These are phyloP conservation scores for Przewalskia tangutica DNA, from an alignment of 257 asterid genomes.

Conservation along the genomic window DNA sequence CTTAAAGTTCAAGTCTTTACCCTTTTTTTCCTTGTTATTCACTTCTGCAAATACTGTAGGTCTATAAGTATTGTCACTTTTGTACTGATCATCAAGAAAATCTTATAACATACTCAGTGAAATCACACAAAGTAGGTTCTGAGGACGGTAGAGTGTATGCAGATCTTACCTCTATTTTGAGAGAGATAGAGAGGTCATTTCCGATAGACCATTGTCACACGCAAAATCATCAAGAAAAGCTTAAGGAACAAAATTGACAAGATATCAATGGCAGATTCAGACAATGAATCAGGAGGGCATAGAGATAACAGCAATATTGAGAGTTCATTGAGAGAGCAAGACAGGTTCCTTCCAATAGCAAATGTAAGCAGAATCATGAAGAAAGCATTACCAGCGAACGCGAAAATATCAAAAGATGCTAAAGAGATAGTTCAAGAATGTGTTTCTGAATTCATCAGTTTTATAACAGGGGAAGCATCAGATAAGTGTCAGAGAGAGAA, in stretches of 20 bases:
- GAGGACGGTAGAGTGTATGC: too few species aligned
- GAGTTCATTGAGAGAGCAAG: conserved; percentile 47
- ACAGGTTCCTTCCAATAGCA: conserved; percentile 62
- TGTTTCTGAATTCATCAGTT: conserved; percentile 65
- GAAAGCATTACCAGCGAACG: conserved; percentile 61
- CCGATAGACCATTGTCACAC: too few species aligned
- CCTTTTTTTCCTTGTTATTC: not conserved
- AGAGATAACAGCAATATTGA: conserved; percentile 31
- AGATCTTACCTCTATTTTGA: too few species aligned
- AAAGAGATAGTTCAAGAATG: conserved; percentile 66
- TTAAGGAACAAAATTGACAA: too few species aligned
- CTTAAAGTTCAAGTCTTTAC: too few species aligned
- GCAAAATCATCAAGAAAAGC: not conserved
- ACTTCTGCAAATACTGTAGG: not conserved
- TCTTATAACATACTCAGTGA: not conserved
- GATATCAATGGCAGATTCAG: conserved; percentile 64
- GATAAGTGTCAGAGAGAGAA: conserved; percentile 67
- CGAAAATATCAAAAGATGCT: conserved; percentile 61
- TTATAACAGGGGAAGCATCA: conserved; percentile 65
- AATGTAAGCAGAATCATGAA: conserved; percentile 63
- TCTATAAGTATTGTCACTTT: not conserved
- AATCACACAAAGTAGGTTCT: too few species aligned
- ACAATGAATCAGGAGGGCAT: conserved; percentile 75
- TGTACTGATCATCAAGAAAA: not conserved
- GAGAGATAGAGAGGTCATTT: too few species aligned